Conservation (phyloP, 2,329 filamentous ascomycete species). For the Colletotrichum sp. region DNA sequence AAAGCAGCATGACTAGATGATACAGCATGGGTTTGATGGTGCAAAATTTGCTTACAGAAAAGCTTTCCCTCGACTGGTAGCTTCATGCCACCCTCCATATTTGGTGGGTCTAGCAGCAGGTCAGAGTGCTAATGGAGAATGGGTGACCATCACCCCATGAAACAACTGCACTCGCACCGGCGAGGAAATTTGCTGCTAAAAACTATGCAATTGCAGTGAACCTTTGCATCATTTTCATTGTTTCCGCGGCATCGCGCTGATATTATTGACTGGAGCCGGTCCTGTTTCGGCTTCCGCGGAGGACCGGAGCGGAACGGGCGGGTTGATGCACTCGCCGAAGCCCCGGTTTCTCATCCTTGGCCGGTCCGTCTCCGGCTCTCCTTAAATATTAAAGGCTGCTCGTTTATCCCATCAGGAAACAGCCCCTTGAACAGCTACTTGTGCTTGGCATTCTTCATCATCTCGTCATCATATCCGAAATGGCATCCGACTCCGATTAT, state of each 20-base stretch:
- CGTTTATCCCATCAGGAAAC: neutral
- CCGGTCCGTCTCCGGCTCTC: neutral
- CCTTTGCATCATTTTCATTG: neutral
- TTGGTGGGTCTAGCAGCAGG: neutral
- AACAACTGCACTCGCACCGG: neutral
- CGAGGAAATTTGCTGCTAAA: neutral
- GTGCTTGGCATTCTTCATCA: neutral
- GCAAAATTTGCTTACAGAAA: too few relatives aligned
- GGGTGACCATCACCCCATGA: neutral
- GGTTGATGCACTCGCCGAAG: neutral
- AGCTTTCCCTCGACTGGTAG: neutral
- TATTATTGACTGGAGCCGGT: neutral
- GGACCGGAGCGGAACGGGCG: neutral
- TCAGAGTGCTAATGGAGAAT: neutral
- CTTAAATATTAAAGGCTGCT: neutral
- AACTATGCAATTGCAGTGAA: neutral
- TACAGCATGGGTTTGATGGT: neutral
- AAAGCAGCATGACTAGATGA: neutral
- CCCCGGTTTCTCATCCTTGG: neutral
- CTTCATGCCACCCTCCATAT: neutral
- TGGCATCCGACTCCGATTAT: neutral
- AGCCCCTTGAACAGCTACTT: neutral
- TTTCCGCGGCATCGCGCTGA: neutral
- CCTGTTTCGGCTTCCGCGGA: neutral
- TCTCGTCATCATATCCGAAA: neutral